Conservation (phyloP, 2,329 filamentous ascomycete genomes). For the Colletotrichum karsti region DNA sequence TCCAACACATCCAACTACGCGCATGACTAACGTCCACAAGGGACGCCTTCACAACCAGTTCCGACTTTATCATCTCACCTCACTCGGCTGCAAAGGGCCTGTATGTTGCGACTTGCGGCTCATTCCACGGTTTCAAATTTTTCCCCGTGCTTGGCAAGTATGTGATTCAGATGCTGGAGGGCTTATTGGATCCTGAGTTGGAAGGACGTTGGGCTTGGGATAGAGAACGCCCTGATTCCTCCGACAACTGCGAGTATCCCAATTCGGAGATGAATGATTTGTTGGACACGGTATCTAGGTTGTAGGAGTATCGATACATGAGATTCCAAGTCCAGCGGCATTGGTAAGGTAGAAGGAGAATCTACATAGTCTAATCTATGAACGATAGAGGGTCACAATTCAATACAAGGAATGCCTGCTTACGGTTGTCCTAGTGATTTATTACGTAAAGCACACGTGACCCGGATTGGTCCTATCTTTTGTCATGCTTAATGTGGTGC, state of each 20-base stretch:
- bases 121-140: constrained; percentile 76
- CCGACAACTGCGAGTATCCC: constrained; percentile 64
- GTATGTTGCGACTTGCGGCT: constrained; percentile 71
- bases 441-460: constrained; percentile 14
- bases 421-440: background rate
- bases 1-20: background rate
- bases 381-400: background rate
- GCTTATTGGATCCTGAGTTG: constrained; percentile 50
- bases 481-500: background rate
- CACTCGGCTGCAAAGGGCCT: constrained; percentile 60
- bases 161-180: constrained; percentile 63
- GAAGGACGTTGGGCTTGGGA: constrained; percentile 65
- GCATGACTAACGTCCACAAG: constrained; percentile 43
- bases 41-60: constrained; percentile 71
- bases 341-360: background rate
- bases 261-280: constrained; percentile 65
- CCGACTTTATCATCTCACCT: constrained; percentile 70
- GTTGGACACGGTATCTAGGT: constrained; percentile 38
- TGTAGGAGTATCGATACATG: constrained; percentile 31
- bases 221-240: constrained; percentile 62
- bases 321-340: background rate
- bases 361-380: background rate
- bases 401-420: background rate
- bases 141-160: constrained; percentile 72
- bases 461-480: background rate